Percentiles rank a stretch among this genome's conserved stretches.
phyloP scores from a whole-genome alignment of 2,329 filamentous ascomycete species.

The Diaporthe sp. region DNA sequence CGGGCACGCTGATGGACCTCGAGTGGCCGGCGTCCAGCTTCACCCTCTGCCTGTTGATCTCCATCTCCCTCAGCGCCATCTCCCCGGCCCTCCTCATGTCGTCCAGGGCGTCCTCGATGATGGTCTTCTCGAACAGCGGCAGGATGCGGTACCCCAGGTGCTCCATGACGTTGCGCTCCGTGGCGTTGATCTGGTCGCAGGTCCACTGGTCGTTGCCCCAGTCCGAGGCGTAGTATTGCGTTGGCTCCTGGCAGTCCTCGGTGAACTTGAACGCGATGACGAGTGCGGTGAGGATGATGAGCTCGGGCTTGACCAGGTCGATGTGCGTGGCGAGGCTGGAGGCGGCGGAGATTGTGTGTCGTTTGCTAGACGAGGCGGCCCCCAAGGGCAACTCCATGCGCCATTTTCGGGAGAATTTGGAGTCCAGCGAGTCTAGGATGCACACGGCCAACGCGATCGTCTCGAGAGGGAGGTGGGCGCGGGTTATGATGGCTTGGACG shows the following conservation, averaged over 20 bases:
- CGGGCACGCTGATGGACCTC: conserved; percentile 53
- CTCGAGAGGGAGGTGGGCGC: conserved; percentile 71
- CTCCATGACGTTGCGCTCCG: conserved; percentile 75
- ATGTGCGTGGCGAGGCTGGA: conserved; percentile 61
- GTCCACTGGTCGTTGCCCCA: conserved; percentile 73
- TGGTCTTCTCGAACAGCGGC: conserved; percentile 69
- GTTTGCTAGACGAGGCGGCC: conserved; percentile 53
- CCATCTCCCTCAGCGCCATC: conserved; percentile 44
- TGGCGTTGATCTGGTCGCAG: conserved; percentile 73
- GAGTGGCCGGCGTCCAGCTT: conserved; percentile 47
- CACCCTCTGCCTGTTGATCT: conserved; percentile 28
- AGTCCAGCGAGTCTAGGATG: conserved; percentile 75
- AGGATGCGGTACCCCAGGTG: conserved; percentile 74
- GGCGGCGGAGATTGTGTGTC: conserved; percentile 63
- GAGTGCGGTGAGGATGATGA: conserved; percentile 74
- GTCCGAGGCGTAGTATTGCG: conserved; percentile 64
- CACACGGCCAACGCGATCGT: conserved; percentile 75
- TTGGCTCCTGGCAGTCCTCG: conserved; percentile 70
- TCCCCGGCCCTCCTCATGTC: conserved; percentile 74
- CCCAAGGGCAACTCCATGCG: conserved; percentile 69
- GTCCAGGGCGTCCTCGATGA: conserved; percentile 71
- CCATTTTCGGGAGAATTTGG: conserved; percentile 74
- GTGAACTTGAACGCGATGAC: conserved; percentile 77
- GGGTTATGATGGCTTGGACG: conserved; percentile 72
- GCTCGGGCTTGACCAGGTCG: conserved; percentile 72